Conservation (phyloP, 2,329 filamentous ascomycete species). For the Diaporthe citriasiana region DNA sequence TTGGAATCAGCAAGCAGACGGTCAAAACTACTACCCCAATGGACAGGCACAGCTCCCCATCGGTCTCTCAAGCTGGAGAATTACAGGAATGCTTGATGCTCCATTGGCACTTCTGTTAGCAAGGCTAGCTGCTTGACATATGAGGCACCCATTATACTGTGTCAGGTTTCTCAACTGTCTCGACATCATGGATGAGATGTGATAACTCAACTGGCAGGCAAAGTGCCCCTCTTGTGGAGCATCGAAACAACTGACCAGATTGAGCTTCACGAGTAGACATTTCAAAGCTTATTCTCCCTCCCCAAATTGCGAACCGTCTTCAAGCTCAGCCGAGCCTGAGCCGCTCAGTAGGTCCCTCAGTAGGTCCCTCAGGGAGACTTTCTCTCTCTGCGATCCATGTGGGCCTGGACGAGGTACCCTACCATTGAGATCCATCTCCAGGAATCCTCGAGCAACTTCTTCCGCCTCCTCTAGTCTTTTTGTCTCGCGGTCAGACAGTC, state of each 20-base stretch:
- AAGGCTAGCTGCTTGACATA: background rate
- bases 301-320: slow-evolving; percentile 26
- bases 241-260: background rate
- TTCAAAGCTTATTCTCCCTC: background rate
- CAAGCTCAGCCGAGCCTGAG: slow-evolving; percentile 7
- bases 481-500: slow-evolving; percentile 74
- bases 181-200: background rate
- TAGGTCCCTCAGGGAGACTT: background rate
- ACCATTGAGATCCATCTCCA: slow-evolving; percentile 56
- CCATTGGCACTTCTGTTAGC: background rate
- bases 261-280: background rate
- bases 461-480: slow-evolving; percentile 78
- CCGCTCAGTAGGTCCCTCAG: slow-evolving; percentile 14
- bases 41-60: background rate
- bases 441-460: slow-evolving; percentile 69
- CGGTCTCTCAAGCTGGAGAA: too few relatives aligned
- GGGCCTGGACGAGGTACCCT: slow-evolving; percentile 3
- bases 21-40: background rate
- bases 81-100: background rate
- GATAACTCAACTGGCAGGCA: background rate
- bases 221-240: too few relatives aligned
- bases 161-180: background rate
- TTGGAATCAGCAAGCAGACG: background rate
- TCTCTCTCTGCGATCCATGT: background rate
- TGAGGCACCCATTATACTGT: background rate